Evolutionary conservation across 2,329 filamentous ascomycete species (phyloP), one percentile per base, ranked within the genome.

Genomic region (Decorospora gaudefroyi): DNA sequence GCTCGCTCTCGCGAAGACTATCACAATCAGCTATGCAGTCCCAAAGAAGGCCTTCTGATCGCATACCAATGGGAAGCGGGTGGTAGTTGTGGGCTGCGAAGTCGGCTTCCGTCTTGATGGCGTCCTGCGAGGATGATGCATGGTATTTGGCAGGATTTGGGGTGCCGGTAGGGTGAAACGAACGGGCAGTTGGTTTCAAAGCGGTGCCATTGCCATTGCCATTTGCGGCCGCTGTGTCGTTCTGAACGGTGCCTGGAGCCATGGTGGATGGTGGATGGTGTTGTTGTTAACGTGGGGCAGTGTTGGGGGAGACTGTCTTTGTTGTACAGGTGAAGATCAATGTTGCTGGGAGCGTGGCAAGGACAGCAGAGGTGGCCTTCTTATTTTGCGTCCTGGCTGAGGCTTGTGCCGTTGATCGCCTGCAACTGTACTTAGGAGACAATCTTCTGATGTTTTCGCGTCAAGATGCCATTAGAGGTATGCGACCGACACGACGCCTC

Each of bases 31-130:
- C 32, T 8, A 17, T 22, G 21, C 3, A 13, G 2, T 6, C 7
- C 6, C 2, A 13, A 7, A 13, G 9, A 7, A 12, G 5, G 6
- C 5, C 27, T 13, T 4, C 5, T 22, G 18, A 15, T n/a, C 32
- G 37, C 62, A 30, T 62, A 69, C 67, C 93, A 48, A 99, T 85
- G 27, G 93, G 93, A 2, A 99, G 82, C 11, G 93, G 93, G 74
- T 97, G 91, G 79, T 99, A 99, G 79, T 99, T 99, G 82, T 99
- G 93, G 34, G 93, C 93, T 35, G 93, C 93, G 72, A 83, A 92
- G 68, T 88, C 78, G 65, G 88, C 79, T 76, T 99, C 93, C 39
- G 84, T 76, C 39, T 84, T 76, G 70, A 96, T 95, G 61, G 93
- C 92, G 60, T 81, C 78, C 45, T 84, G 76, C 29, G 90, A 91